These are phyloP conservation scores for Poa pratensis DNA, from an alignment of 176 grass and related monocot genomes.

Conservation along the genomic window DNA sequence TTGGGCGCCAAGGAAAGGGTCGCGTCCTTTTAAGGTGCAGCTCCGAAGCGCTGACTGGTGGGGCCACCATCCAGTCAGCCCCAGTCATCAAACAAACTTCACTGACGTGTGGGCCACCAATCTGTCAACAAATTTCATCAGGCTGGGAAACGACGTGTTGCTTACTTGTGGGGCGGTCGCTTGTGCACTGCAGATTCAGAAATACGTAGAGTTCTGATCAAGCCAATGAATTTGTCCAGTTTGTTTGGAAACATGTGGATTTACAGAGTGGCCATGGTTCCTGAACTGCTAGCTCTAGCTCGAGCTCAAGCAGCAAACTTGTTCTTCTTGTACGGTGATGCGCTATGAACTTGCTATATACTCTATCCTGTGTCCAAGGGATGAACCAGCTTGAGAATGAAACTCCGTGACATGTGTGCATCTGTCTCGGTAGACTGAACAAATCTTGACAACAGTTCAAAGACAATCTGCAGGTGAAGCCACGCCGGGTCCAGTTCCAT, in stretches of 20 bases:
- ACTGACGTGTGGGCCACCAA: neutral
- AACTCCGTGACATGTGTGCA: slow-evolving; percentile 40
- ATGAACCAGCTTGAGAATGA: too few relatives aligned
- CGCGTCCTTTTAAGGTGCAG: neutral
- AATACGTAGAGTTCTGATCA: too few relatives aligned
- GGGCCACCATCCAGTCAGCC: neutral
- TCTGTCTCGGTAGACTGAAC: too few relatives aligned
- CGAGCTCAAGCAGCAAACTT: slow-evolving; percentile 15
- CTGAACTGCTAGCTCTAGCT: slow-evolving; percentile 2
- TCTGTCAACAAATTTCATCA: neutral
- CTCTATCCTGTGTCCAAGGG: too few relatives aligned
- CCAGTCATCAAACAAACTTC: neutral
- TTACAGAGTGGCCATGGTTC: slow-evolving; percentile 39
- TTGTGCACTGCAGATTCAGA: too few relatives aligned
- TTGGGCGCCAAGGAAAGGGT: neutral
- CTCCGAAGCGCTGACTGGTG: neutral
- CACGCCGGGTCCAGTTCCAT: slow-evolving; percentile 42
- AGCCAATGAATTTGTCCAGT: too few relatives aligned
- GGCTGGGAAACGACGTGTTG: neutral
- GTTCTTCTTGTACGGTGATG: too few relatives aligned
- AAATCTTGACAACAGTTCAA: too few relatives aligned
- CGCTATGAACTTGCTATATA: too few relatives aligned
- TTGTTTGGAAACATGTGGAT: slow-evolving; percentile 8
- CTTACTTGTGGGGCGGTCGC: too few relatives aligned
- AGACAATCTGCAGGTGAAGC: too few relatives aligned